Evolutionary conservation across 768 basidiomycete species (phyloP).

Genomic region (Boletus vinaceobasis): DNA sequence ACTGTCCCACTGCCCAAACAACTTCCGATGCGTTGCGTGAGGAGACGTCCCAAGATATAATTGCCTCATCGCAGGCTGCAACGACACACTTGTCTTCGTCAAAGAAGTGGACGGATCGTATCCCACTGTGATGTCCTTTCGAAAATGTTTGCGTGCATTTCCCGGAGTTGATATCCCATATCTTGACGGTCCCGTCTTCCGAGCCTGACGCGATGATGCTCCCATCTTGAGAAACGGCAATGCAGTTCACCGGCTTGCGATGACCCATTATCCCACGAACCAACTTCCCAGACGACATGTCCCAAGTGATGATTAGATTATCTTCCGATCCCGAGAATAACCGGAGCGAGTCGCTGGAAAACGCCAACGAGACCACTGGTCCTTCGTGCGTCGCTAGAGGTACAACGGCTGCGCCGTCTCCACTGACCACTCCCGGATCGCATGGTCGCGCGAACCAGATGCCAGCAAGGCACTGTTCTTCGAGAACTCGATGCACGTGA

Average conservation of each 20-base stretch:
- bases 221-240: slow-evolving; percentile 22
- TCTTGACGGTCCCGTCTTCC: slow-evolving; percentile 21
- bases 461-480: slow-evolving; percentile 10
- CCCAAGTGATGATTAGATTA: slow-evolving; percentile 23
- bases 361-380: slow-evolving; percentile 17
- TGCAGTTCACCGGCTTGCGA: slow-evolving; percentile 9
- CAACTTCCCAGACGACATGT: slow-evolving; percentile 12
- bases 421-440: slow-evolving; percentile 25
- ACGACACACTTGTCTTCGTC: slow-evolving; percentile 9
- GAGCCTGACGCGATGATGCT: slow-evolving; percentile 20
- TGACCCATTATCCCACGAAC: slow-evolving; percentile 23
- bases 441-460: slow-evolving; percentile 17
- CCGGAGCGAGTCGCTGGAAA: slow-evolving; percentile 16
- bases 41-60: slow-evolving; percentile 7
- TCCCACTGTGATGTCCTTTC: slow-evolving; percentile 10
- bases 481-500: slow-evolving; percentile 22
- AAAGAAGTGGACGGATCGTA: slow-evolving; percentile 16
- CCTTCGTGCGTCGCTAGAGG: slow-evolving; percentile 14
- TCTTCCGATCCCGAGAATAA: slow-evolving; percentile 27
- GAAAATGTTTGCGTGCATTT: slow-evolving; percentile 11
- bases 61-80: background rate
- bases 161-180: slow-evolving; percentile 22
- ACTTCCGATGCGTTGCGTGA: background rate
- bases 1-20: background rate
- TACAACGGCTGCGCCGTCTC: slow-evolving; percentile 10